Percentiles rank a stretch among this genome's conserved stretches.
phyloP scores from a whole-genome alignment of 2,329 filamentous ascomycete species.

The Dactylonectria macrodidyma region DNA sequence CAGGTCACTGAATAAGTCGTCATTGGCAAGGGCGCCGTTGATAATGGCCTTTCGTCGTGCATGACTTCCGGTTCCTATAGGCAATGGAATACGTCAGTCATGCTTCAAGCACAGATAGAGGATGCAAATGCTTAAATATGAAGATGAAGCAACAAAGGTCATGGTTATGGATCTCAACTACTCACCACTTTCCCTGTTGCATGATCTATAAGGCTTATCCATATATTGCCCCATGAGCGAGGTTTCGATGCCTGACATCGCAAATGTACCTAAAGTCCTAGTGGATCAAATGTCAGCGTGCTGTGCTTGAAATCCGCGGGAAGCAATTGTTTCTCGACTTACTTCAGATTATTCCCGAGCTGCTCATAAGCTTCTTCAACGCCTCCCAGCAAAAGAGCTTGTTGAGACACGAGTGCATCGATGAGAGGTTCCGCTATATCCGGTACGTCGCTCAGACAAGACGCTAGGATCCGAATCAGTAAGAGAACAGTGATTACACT shows the following conservation, averaged over 20 bases:
- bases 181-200: constrained; percentile 53
- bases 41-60: constrained; percentile 54
- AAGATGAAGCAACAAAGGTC: too few species aligned
- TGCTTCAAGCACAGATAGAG: background rate
- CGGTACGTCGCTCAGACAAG: background rate
- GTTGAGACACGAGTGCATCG: constrained; percentile 47
- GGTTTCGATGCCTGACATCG: constrained; percentile 54
- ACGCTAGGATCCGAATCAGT: constrained; percentile 1
- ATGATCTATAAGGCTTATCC: constrained; percentile 52
- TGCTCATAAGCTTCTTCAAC: constrained; percentile 48
- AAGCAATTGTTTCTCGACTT: background rate
- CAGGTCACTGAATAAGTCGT: constrained; percentile 51
- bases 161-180: background rate
- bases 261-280: constrained; percentile 53
- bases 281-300: background rate
- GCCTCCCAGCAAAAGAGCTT: constrained; percentile 45
- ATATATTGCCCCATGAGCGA: constrained; percentile 56
- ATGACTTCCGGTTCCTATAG: constrained; percentile 53
- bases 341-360: constrained; percentile 38
- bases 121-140: background rate
- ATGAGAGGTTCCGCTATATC: constrained; percentile 37
- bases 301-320: background rate
- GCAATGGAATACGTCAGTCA: background rate
- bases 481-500: background rate
- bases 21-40: constrained; percentile 38